phyloP scores from a whole-genome alignment of 2,329 filamentous ascomycete species.

The Phaeosphaeriaceae sp. region DNA sequence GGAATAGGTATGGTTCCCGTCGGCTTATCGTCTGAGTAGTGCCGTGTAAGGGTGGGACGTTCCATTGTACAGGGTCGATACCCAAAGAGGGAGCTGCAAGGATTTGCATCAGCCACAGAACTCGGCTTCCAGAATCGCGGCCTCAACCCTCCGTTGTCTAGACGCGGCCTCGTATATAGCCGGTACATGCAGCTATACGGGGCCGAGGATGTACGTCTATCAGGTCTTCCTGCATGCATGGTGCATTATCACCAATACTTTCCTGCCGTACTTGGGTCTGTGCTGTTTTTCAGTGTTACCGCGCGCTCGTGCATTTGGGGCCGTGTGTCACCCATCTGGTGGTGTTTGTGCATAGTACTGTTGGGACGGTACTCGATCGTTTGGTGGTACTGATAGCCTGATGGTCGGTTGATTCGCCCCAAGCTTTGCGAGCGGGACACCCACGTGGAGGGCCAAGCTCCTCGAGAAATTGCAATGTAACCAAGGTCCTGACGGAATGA shows the following conservation, averaged over 20 bases:
- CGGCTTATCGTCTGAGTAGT: neutral
- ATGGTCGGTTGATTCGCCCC: neutral
- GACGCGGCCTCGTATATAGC: neutral
- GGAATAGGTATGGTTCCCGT: conserved; percentile 1
- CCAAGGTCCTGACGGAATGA: neutral
- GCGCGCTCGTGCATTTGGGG: neutral
- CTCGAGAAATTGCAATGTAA: neutral
- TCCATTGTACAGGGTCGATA: conserved; percentile 3
- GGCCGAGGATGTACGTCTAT: neutral
- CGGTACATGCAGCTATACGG: neutral
- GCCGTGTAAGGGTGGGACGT: conserved; percentile 1
- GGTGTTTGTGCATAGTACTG: conserved; percentile 3
- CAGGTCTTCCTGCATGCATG: neutral
- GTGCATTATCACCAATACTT: conserved; percentile 5
- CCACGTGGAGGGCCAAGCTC: neutral
- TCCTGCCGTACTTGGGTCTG: neutral
- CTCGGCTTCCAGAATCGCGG: neutral
- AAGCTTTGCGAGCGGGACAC: neutral
- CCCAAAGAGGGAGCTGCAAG: conserved; percentile 6
- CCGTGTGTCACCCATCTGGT: conserved; percentile 3
- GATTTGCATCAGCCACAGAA: conserved; percentile 2
- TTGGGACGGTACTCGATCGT: neutral
- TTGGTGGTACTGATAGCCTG: neutral
- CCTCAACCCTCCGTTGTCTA: neutral
- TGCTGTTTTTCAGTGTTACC: neutral